These are phyloP conservation scores for Fusarium sp. DNA, from an alignment of 2,329 filamentous ascomycete genomes.

Conservation along the genomic window DNA sequence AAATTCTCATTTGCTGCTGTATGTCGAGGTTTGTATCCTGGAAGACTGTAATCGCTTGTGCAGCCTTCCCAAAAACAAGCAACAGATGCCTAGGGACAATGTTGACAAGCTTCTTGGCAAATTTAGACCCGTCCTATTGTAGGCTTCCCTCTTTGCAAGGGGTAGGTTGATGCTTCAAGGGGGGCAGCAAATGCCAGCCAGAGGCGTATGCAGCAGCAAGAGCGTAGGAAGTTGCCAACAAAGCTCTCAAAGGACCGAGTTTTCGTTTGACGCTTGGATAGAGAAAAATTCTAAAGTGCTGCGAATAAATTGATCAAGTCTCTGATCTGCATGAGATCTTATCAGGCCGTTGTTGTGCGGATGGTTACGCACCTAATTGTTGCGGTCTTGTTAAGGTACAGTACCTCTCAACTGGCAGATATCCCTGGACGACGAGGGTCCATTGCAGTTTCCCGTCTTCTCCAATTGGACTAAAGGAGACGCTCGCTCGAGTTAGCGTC, in stretches of 20 bases:
- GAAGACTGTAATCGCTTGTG: not conserved
- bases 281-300: not conserved
- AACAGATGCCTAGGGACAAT: constrained; percentile 4
- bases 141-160: constrained; percentile 41
- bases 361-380: not conserved
- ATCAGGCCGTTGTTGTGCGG: not conserved
- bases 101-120: constrained; percentile 31
- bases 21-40: not conserved
- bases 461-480: constrained; percentile 3
- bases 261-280: not conserved
- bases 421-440: constrained; percentile 26
- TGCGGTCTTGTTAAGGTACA: not conserved
- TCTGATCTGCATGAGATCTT: not conserved
- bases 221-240: constrained; percentile 19
- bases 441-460: constrained; percentile 22
- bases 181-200: constrained; percentile 42
- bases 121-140: constrained; percentile 34
- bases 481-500: constrained; percentile 21
- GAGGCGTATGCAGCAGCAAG: constrained; percentile 27
- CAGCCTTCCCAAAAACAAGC: constrained; percentile 6
- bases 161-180: constrained; percentile 39
- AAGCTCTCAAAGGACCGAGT: constrained; percentile 16
- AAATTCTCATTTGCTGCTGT: constrained; percentile 5
- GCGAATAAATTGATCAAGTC: constrained; percentile 1
- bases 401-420: not conserved